Base-by-base conservation (phyloP, 345 rosid genomes). In the Acer saccharum region DNA sequence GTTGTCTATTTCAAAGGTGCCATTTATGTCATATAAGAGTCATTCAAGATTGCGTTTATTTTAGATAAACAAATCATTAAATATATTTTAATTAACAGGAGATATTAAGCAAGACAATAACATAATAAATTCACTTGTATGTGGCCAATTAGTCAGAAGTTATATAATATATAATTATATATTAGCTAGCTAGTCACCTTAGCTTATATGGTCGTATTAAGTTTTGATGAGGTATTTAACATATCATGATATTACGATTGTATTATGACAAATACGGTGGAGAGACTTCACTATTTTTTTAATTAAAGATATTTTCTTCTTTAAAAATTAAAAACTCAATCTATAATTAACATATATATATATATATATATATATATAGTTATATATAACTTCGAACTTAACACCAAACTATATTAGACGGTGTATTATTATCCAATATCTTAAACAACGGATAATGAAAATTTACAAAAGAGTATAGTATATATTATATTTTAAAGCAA, bases 1-100 rank as follows among this genome's bases (percentile, higher is more conserved):
- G 57, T 29, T 73, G 69, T 66, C 54, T 29, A 66, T 75, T 77
- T 62, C 76, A 54, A 79, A 76, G 68, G 80, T 57, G 68, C 62
- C 74, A 29, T 75, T 73, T 77, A 62, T 76, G 69, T 60, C 71
- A 57, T 5, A 16, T 18, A 39, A 69, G 54, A 60, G 62, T 20
- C 11, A 4, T 66, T 60, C 20, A 54, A 60, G 72, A 21, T 76
- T 76, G 72, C 55, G 13, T 21, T 74, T 64, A 35, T 55, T 71
- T 58, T 48, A 10, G 71, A 60, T n/a, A 13, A 17, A 76, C 18
- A 76, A 70, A 41, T 20, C 21, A 35, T 65, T 41, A 68, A 68
- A 65, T 32, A 20, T 27, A 50, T 12, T 29, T 35, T 35, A 35
- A 35, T 35, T 75, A 35, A 54, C 58, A 18, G 65, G 52, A 50